Base-by-base conservation (phyloP, 176 grass and related monocot species). In the Juncus effusus region DNA sequence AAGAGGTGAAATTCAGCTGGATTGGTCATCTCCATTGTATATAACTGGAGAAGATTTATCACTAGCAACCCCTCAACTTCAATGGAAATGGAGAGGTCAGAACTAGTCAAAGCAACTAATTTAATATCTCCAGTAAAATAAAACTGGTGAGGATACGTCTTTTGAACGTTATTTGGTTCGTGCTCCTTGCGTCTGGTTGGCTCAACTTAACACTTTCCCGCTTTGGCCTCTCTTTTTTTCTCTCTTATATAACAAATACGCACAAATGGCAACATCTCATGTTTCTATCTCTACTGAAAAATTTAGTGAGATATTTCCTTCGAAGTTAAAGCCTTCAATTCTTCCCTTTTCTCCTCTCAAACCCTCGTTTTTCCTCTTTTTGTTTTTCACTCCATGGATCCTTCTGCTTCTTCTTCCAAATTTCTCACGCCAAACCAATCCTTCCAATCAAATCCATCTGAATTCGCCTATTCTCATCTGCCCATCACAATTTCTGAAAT, bases 121-220 rank as follows among this genome's bases (percentile, higher is more conserved):
- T 11, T 5, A 13, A 11, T 16, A 9, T 57, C 54, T 57, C 54
- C 54, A 57, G 54, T 13, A 13, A 57, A 13, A 4, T 13, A 57
- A 4, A 13, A 57, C 54, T 57, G 54, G 54, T 11, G 13, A 13
- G 54, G 2, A 70, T 58, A 10, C 40, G 40, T 4, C 3, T 54
- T 28, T 71, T 3, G 53, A 58, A 59, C 9, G 6, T 70, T 70
- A 41, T 41, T 16, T 50, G 14, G 3, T 67, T 14, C 36, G 9
- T 70, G 38, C 37, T 40, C 40, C 60, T 11, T n/a, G 41, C 60
- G 44, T 64, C 12, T 45, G 7, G 19, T 64, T 64, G 39, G 62
- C 28, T 49, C 28, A 56, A 56, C 50, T 13, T 14, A 44, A 56
- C 64, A 40, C 73, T 54, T 85, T 75, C 83, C 78, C 70, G 76